Conservation (phyloP, 2,329 filamentous ascomycete species). For the Cyclaneusma minus region DNA sequence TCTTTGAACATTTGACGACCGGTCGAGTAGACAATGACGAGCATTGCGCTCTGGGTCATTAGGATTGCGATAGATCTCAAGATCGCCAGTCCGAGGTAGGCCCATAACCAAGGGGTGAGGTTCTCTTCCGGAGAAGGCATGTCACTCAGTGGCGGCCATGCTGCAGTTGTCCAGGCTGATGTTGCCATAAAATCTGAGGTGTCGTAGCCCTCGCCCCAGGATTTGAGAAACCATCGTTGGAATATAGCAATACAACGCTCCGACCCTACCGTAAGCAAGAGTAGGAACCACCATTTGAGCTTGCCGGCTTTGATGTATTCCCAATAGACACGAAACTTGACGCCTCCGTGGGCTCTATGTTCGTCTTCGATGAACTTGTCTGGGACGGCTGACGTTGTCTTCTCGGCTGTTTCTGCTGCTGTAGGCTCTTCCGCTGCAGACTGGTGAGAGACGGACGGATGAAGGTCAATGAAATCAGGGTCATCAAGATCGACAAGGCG, state of each 20-base stretch:
- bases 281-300: conserved; percentile 53
- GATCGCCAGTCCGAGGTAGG: conserved; percentile 51
- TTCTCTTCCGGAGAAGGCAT: conserved; percentile 53
- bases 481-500: conserved; percentile 11
- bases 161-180: too few species aligned
- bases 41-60: conserved; percentile 48
- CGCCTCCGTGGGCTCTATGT: conserved; percentile 55
- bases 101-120: conserved; percentile 58
- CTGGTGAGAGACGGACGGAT: conserved; percentile 10
- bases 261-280: conserved; percentile 45
- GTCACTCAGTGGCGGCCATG: conserved; percentile 26
- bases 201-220: conserved; percentile 68
- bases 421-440: conserved; percentile 8
- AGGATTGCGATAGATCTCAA: conserved; percentile 43
- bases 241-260: conserved; percentile 50
- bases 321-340: conserved; percentile 66
- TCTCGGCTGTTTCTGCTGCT: conserved; percentile 10
- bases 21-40: conserved; percentile 66
- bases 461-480: conserved; percentile 5
- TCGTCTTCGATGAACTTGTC: conserved; percentile 73
- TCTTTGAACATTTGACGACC: conserved; percentile 60
- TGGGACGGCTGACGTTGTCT: conserved; percentile 30
- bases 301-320: conserved; percentile 72
- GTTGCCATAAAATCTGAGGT: too few species aligned
- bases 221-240: conserved; percentile 69